Conservation (phyloP, 148 eudicot genomes). For the Vaccinium macrocarpon region DNA sequence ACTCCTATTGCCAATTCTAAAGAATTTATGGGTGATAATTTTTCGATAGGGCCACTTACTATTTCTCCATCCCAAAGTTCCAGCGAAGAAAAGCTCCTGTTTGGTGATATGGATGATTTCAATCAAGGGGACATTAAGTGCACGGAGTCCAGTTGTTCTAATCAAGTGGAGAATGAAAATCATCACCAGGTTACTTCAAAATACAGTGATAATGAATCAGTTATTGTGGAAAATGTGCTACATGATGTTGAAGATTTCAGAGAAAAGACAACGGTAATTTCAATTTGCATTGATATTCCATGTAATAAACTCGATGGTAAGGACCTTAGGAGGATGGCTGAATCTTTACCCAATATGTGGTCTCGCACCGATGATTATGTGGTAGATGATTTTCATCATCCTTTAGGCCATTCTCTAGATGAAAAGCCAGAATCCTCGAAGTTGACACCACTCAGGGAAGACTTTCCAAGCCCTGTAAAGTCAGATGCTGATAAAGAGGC, state of each 20-base stretch:
- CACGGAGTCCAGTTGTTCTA: conserved; percentile 19
- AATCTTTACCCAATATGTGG: conserved; percentile 59
- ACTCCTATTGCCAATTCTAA: conserved; percentile 17
- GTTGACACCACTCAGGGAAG: conserved; percentile 23
- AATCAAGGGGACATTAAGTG: conserved; percentile 20
- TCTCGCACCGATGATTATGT: conserved; percentile 31
- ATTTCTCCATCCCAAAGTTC: conserved; percentile 23
- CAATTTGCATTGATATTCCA: conserved; percentile 44
- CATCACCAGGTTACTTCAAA: conserved; percentile 20
- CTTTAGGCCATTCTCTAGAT: conserved; percentile 44
- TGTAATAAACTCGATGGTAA: conserved; percentile 22
- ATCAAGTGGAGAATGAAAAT: conserved; percentile 23
- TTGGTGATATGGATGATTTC: conserved; percentile 55
- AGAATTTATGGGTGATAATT: conserved; percentile 14
- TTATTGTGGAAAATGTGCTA: conserved; percentile 13
- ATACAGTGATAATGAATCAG: conserved; percentile 27
- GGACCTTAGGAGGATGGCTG: conserved; percentile 29
- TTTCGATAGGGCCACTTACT: neutral
- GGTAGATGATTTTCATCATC: conserved; percentile 26
- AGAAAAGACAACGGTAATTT: conserved; percentile 26
- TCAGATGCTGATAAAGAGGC: conserved; percentile 21
- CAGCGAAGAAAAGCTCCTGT: conserved; percentile 55
- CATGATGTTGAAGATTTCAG: conserved; percentile 14
- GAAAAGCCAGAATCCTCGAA: conserved; percentile 35
- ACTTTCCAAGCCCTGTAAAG: conserved; percentile 19